Conservation (phyloP, 108 stramenopile species). For the Pelagomonas calceolata region DNA sequence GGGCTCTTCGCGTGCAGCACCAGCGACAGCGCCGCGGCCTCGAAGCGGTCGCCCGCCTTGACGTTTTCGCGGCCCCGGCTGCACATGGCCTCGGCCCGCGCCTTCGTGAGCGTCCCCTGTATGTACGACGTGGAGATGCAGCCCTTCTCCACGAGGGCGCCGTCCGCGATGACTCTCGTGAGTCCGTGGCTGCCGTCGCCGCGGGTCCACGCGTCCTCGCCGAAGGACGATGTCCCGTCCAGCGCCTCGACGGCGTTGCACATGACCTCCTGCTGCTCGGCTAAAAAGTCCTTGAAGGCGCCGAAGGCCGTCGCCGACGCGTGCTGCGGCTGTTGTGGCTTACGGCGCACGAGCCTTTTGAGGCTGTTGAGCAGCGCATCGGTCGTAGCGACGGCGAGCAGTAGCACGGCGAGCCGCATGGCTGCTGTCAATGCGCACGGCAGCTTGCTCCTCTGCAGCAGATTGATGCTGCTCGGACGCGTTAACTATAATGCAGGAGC, state of each 20-base stretch:
- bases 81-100: conserved; percentile 17
- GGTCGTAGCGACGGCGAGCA: too few relatives aligned
- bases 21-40: conserved; percentile 76
- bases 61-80: conserved; percentile 28
- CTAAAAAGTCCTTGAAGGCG: not conserved
- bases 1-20: conserved; percentile 67
- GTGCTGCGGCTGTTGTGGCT: too few relatives aligned
- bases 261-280: not conserved
- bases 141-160: conserved; percentile 78
- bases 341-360: too few relatives aligned
- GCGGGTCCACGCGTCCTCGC: not conserved
- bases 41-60: conserved; percentile 60
- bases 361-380: too few relatives aligned
- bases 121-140: conserved; percentile 76
- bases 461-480: too few relatives aligned
- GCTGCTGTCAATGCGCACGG: too few relatives aligned
- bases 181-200: conserved; percentile 31
- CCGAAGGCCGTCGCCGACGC: too few relatives aligned
- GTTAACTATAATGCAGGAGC: too few relatives aligned
- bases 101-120: conserved; percentile 43
- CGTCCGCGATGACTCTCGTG: conserved; percentile 76
- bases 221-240: not conserved
- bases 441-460: too few relatives aligned
- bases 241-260: not conserved
- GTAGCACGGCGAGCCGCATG: too few relatives aligned